A percentile compares a stretch with the other conserved stretches of the same genome.
Conservation (phyloP, 192 early-diverging fungal genomes). For the Coemansia sp. region DNA sequence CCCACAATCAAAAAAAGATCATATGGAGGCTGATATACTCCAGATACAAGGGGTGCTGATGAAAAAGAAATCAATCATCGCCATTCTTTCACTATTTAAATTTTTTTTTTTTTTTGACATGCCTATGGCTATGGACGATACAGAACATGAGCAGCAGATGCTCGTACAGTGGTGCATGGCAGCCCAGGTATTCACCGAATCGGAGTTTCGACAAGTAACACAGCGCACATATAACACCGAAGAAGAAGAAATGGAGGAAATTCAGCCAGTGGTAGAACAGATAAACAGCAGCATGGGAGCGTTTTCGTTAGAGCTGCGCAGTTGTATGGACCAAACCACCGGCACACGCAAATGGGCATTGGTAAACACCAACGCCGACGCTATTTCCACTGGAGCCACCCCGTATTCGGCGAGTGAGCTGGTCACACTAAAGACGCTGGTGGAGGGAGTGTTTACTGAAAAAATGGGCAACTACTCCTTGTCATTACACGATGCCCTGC, state of each 20-base stretch:
- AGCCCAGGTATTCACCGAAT: conserved; percentile 30
- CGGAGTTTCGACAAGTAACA: conserved; percentile 15
- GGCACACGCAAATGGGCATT: conserved; percentile 36
- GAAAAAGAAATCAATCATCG: too few species aligned
- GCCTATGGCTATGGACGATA: not conserved
- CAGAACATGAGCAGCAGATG: conserved; percentile 20
- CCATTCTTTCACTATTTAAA: not conserved
- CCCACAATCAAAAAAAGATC: too few species aligned
- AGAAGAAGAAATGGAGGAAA: not conserved
- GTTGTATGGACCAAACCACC: conserved; percentile 33
- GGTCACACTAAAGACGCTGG: conserved; percentile 27
- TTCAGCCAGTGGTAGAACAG: conserved; percentile 11
- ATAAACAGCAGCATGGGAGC: conserved; percentile 14
- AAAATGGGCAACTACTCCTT: conserved; percentile 34
- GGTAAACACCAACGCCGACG: conserved; percentile 42
- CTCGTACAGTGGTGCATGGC: conserved; percentile 55
- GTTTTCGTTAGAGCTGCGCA: conserved; percentile 47
- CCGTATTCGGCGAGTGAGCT: conserved; percentile 30
- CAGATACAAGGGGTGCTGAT: too few species aligned
- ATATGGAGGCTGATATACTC: too few species aligned
- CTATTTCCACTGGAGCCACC: conserved; percentile 22
- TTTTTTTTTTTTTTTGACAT: not conserved
- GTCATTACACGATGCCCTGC: conserved; percentile 30
- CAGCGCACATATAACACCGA: conserved; percentile 19
- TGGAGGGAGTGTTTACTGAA: conserved; percentile 33